Base-by-base conservation (phyloP, 371 early-diverging fungal species). In the Rhizopus microsporus region DNA sequence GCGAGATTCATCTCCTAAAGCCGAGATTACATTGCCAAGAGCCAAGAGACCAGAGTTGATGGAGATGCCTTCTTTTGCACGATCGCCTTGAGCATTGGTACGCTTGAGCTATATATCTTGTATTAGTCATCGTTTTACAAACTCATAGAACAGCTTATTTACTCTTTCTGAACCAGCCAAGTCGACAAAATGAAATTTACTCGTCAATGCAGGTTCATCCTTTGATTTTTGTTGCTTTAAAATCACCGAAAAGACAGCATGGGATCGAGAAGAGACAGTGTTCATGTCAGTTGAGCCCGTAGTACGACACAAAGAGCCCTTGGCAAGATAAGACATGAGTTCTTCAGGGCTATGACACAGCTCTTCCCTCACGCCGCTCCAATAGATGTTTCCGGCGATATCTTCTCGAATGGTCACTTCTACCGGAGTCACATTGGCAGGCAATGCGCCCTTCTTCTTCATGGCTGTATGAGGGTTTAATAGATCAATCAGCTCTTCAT, bases 251-350 rank as follows among this genome's bases (percentile, higher is more conserved):
- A 98, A 99, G 37, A 99, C 96, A 38, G 99, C 99, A 76, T 99
- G 99, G 8, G 97, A 96, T 57, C 99, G 86, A n/a, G 98, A 97
- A 0, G 97, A 96, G 3, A 89, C 82, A 7, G 84, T 85, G 78
- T 99, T 99, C 99, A 98, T 99, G 38, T 95, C 92, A 12, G 99
- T 99, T 12, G 92, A 87, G 12, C 91, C 95, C 3, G 98, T 97
- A n/a, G 94, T 97, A 65, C 99, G 87, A 69, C 90, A 85, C 49
- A 88, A 67, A 13, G 90, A 88, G 54, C 97, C 93, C 67, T 87
- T 86, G 48, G 86, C 78, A 30, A 96, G 67, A 10, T 63, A 68
- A 8, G 74, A 82, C 65, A 97, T 60, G 6, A 95, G 76, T 56
- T 92, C 95, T 45, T 89, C 88, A 3, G 93, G 88, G 7, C 83